Evolutionary conservation across 768 basidiomycete genomes (phyloP).

Genomic region (Crassisporium funariophilum): DNA sequence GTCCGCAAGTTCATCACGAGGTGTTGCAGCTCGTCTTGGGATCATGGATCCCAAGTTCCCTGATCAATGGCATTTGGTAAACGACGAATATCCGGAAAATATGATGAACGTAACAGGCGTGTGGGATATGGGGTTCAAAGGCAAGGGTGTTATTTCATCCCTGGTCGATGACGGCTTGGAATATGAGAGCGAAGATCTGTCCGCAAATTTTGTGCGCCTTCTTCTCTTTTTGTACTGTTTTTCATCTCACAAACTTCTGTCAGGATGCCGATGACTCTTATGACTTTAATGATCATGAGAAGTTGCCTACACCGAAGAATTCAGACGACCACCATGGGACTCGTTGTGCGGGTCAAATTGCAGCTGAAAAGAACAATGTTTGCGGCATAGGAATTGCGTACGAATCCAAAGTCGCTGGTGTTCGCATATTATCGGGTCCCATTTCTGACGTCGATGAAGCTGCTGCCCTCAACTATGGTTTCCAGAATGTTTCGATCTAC

Average conservation of each 20-base stretch:
- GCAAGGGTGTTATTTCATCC: conserved; percentile 82
- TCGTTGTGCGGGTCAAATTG: conserved; percentile 96
- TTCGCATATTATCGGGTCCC: conserved; percentile 92
- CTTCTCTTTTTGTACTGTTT: conserved; percentile 2
- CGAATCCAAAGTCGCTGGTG: conserved; percentile 86
- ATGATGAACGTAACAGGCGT: conserved; percentile 92
- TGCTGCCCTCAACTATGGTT: conserved; percentile 91
- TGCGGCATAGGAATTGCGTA: conserved; percentile 97
- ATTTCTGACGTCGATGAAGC: conserved; percentile 97
- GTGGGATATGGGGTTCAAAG: conserved; percentile 91
- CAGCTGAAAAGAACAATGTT: conserved; percentile 87
- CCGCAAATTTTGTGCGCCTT: conserved; percentile 84
- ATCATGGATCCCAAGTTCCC: conserved; percentile 83
- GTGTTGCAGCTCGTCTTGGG: conserved; percentile 58
- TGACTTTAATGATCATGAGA: conserved; percentile 94
- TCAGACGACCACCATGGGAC: conserved; percentile 96
- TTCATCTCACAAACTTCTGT: conserved; percentile 36
- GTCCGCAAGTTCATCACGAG: conserved; percentile 38
- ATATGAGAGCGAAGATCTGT: conserved; percentile 83
- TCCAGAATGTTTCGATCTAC: conserved; percentile 88
- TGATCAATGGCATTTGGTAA: conserved; percentile 94
- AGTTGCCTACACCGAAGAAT: conserved; percentile 84
- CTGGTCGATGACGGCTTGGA: conserved; percentile 97
- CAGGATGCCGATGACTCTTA: conserved; percentile 88
- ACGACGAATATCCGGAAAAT: conserved; percentile 77